Percentiles rank a stretch among this genome's conserved stretches.
Conservation (phyloP, 163 green algal genomes). For the Scenedesmus sp. region DNA sequence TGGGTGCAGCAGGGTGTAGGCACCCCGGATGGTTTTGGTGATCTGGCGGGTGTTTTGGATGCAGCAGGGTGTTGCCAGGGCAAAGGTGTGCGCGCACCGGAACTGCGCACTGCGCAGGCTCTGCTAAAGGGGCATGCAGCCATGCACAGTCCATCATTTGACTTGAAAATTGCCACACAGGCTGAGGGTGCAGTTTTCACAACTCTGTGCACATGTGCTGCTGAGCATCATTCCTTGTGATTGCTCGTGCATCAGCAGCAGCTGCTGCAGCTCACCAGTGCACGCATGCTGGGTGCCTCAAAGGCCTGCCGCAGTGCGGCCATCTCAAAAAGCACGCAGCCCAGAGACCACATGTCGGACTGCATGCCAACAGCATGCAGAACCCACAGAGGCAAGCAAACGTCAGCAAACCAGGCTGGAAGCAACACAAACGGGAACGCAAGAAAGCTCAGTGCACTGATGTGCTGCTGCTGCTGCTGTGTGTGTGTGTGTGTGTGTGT, state of each 20-base stretch:
- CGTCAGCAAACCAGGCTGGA: background rate
- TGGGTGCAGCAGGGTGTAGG: constrained; percentile 68
- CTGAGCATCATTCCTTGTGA: background rate
- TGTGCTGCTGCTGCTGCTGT: constrained; percentile 9
- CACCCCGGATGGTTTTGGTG: constrained; percentile 78
- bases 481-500: too few relatives aligned
- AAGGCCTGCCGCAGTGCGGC: constrained; percentile 76
- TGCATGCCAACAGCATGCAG: constrained; percentile 13
- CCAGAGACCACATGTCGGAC: constrained; percentile 80
- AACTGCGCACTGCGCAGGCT: background rate
- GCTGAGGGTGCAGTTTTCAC: background rate
- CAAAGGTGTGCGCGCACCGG: background rate
- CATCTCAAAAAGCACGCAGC: constrained; percentile 87
- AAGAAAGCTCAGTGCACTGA: too few relatives aligned
- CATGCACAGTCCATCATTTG: too few relatives aligned
- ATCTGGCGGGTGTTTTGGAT: background rate
- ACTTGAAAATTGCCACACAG: background rate
- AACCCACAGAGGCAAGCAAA: background rate
- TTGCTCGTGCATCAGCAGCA: background rate
- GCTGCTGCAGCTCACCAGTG: constrained; percentile 62
- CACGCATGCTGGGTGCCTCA: constrained; percentile 75
- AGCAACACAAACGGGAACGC: too few relatives aligned
- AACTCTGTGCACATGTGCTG: background rate
- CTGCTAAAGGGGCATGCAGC: too few relatives aligned
- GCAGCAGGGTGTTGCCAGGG: too few relatives aligned